Conservation (phyloP, 192 early-diverging fungal genomes). For the Gigaspora rosea region DNA sequence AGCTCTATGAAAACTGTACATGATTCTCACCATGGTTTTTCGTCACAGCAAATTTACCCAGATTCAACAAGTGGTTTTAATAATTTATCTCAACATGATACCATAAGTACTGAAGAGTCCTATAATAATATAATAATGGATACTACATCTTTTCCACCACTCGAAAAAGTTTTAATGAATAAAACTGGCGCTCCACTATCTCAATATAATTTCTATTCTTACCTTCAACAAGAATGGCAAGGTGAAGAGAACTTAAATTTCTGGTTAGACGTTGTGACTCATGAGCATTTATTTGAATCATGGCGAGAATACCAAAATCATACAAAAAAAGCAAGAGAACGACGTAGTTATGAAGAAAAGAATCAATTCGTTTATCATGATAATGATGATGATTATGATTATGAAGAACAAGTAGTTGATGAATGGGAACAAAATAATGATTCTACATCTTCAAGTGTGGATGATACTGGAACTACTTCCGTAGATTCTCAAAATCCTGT, state of each 20-base stretch:
- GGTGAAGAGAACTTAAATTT: constrained; percentile 49
- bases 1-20: neutral
- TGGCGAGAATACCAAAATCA: constrained; percentile 31
- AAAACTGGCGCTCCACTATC: constrained; percentile 35
- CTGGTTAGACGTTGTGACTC: constrained; percentile 45
- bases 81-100: neutral
- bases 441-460: neutral
- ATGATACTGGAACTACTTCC: neutral
- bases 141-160: neutral
- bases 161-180: constrained; percentile 29
- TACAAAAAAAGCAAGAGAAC: constrained; percentile 22
- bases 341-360: neutral
- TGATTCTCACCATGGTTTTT: neutral
- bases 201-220: constrained; percentile 44
- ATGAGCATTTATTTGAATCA: constrained; percentile 43
- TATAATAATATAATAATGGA: neutral
- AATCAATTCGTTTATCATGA: neutral
- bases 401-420: neutral
- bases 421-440: neutral
- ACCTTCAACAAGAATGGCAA: constrained; percentile 34
- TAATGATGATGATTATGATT: neutral
- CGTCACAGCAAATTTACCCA: neutral
- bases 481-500: neutral
- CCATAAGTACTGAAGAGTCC: neutral
- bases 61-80: neutral